Base-by-base conservation (phyloP, 2,329 filamentous ascomycete species). In the Aspergillus puulaauensis region DNA sequence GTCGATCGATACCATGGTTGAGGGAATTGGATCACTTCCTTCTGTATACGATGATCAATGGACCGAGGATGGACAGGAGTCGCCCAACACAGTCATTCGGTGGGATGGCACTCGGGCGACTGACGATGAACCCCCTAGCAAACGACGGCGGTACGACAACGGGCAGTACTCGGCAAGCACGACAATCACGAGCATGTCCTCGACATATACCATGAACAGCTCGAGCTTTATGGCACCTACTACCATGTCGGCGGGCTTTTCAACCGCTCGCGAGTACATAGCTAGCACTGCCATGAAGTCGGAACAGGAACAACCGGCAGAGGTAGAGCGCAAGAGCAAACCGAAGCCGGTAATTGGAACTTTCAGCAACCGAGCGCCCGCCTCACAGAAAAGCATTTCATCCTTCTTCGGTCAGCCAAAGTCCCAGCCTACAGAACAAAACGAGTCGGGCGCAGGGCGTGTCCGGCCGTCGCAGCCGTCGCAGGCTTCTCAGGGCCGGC, bases 1-100 rank as follows among this genome's bases (percentile, higher is more conserved):
- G 9, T 73, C 80, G 1, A 77, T 83, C 50, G 74, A 80, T 48
- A 72, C 77, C 31, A 81, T 91, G 46, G 81, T 82, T 52, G 79
- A 81, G 58, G 69, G 72, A 47, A 68, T 79, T 61, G 60, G 67
- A 37, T 64, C 64, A 11, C 63, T 72, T 14, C 56, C 80, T 87
- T 73, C 82, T 82, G 56, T 80, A 77, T 44, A 76, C 65, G 91
- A 95, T 69, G 83, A 90, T 61, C 69, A 82, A 11, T 91, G 87
- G 75, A 88, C 90, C 0, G 66, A 85, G 3, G 85, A 88, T 48
- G 89, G 88, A 4, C 79, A 82, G 67, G 79, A 78, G 50, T 66
- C 68, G 41, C 66, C 66, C 23, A 69, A 73, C 57, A 61, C 70
- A 54, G 63, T 74, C 39, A 56, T 65, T 4, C 73, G 72, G 58